These are phyloP conservation scores for Neofusicoccum kwambonambiense DNA, from an alignment of 2,329 filamentous ascomycete genomes.

Conservation along the genomic window DNA sequence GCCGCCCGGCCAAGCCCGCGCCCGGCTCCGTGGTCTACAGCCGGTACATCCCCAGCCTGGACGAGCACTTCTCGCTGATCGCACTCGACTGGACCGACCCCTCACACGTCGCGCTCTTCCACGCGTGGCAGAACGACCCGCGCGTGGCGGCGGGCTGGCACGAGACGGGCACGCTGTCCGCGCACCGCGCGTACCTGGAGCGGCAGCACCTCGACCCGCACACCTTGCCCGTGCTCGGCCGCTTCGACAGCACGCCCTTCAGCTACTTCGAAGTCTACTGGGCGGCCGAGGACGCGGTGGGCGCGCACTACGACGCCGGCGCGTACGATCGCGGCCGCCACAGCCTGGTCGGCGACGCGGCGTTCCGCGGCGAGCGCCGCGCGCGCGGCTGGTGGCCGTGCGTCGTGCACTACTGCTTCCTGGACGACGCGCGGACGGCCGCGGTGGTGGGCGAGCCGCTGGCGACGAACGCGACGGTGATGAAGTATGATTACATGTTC, in stretches of 20 bases:
- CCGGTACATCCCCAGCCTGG: constrained; percentile 72
- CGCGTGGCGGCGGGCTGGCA: constrained; percentile 80
- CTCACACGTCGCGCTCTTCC: constrained; percentile 68
- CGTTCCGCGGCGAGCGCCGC: constrained; percentile 55
- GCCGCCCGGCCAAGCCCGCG: constrained; percentile 68
- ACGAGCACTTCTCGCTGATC: constrained; percentile 76
- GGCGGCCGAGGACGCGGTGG: constrained; percentile 66
- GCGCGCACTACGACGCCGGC: constrained; percentile 56
- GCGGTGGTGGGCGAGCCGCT: constrained; percentile 68
- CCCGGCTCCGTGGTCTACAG: constrained; percentile 73
- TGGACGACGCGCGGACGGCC: constrained; percentile 57
- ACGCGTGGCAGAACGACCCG: constrained; percentile 81
- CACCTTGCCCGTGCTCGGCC: constrained; percentile 66
- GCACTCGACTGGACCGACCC: constrained; percentile 65
- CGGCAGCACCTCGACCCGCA: constrained; percentile 70
- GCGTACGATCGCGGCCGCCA: constrained; percentile 62
- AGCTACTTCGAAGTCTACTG: constrained; percentile 82
- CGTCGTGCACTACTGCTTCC: constrained; percentile 59
- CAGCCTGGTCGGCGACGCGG: constrained; percentile 57
- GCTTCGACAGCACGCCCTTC: constrained; percentile 69
- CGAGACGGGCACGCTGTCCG: constrained; percentile 70
- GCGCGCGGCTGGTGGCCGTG: constrained; percentile 59
- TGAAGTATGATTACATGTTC: constrained; percentile 72
- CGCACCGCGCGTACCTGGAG: constrained; percentile 70
- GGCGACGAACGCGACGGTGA: constrained; percentile 65